Percentiles rank a stretch among this genome's conserved stretches.
Evolutionary conservation across 2,329 filamentous ascomycete species (phyloP).

Genomic region (Colletotrichum somersetense): DNA sequence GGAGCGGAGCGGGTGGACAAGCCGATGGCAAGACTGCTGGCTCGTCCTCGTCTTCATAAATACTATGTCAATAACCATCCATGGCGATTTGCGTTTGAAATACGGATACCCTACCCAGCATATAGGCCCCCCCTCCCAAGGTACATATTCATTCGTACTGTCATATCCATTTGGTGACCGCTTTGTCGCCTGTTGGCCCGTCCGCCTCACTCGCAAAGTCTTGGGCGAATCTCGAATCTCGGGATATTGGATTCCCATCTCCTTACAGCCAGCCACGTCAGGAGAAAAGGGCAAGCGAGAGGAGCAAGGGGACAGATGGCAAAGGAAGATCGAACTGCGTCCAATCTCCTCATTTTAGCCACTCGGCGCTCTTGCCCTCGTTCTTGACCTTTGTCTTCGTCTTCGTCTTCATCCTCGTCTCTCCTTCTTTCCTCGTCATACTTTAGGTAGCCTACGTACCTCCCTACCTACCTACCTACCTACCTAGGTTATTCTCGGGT

Average conservation of each 20-base stretch:
- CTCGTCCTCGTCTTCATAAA: slow-evolving; percentile 9
- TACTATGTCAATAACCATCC: not conserved
- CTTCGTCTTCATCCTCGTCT: not conserved
- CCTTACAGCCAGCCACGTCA: slow-evolving; percentile 1
- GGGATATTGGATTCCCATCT: slow-evolving; percentile 8
- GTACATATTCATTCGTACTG: not conserved
- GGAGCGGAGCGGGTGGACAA: not conserved
- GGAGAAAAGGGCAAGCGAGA: slow-evolving; percentile 14
- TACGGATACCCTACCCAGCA: not conserved
- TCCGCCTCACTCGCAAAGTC: slow-evolving; percentile 7
- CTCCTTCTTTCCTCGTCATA: not conserved
- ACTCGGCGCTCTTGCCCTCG: not conserved
- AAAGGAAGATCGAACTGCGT: slow-evolving; percentile 18
- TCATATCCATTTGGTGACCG: not conserved
- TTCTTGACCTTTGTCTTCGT: not conserved
- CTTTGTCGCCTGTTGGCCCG: slow-evolving; percentile 11
- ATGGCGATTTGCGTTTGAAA: slow-evolving; percentile 12
- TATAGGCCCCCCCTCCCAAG: not conserved
- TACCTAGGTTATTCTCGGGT: not conserved
- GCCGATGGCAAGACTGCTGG: not conserved
- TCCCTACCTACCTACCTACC: not conserved
- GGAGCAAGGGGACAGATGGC: slow-evolving; percentile 9
- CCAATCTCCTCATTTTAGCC: slow-evolving; percentile 15
- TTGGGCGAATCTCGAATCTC: slow-evolving; percentile 4
- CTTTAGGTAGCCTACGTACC: too few relatives aligned